phyloP scores from a whole-genome alignment of 139 green algal genomes.

The Chlorella vulgaris region DNA sequence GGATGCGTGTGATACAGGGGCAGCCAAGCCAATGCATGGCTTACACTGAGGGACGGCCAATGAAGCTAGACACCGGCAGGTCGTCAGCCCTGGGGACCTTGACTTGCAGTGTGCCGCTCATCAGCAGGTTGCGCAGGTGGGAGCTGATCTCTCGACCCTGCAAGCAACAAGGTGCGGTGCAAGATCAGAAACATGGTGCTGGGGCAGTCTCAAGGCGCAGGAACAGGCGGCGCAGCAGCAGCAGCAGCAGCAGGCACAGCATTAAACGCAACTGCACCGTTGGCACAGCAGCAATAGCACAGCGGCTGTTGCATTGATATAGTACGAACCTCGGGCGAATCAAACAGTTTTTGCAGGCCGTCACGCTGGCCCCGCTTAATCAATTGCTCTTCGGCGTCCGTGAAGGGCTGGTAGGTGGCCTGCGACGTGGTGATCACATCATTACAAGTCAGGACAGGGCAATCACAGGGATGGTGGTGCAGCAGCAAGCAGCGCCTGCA shows the following conservation, averaged over 20 bases:
- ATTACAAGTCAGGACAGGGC: not conserved
- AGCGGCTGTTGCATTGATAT: too few species aligned
- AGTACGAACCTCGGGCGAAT: not conserved
- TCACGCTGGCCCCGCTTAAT: not conserved
- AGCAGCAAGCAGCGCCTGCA: not conserved
- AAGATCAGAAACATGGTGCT: too few species aligned
- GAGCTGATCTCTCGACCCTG: constrained; percentile 15
- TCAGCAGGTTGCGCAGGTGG: constrained; percentile 24
- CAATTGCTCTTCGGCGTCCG: constrained; percentile 15
- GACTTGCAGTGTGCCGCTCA: constrained; percentile 21
- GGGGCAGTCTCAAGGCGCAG: not conserved
- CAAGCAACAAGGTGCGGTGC: too few species aligned
- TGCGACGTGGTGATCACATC: not conserved
- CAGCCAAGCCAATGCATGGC: too few species aligned
- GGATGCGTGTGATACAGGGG: too few species aligned
- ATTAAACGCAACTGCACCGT: not conserved
- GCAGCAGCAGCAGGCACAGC: not conserved
- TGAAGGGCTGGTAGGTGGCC: constrained; percentile 28
- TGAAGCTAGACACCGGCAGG: not conserved
- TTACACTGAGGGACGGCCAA: constrained; percentile 34
- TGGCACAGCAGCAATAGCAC: not conserved
- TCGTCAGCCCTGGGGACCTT: constrained; percentile 3
- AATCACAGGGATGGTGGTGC: not conserved
- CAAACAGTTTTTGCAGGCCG: constrained; percentile 9
- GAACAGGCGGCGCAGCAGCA: too few species aligned